Base-by-base conservation (phyloP, 441 rosid species). In the Syzygium malaccense region DNA sequence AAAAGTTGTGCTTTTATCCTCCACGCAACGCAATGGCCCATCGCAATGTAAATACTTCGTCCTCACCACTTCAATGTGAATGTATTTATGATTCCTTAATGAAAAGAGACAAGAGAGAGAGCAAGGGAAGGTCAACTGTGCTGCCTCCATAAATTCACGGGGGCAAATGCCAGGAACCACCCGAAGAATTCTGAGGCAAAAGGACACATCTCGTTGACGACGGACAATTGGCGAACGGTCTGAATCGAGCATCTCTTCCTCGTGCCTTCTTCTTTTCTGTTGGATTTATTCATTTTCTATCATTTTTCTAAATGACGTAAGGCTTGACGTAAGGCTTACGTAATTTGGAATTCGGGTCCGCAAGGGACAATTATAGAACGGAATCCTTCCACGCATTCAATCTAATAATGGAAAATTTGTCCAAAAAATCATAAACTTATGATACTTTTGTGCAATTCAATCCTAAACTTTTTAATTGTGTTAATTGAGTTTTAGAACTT, bases 371-470 rank as follows among this genome's bases (percentile, higher is more conserved):
- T 62, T 62, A n/a, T 28, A 14, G 18, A 17, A n/a, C 68, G 18
- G 5, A 62, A n/a, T n/a, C 18, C 68, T 62, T 62, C 19, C 18
- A 7, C 33, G 33, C 18, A 7, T 62, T 13, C 32, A 25, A 26
- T 58, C 30, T 60, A 1, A 7, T 45, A 1, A 7, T 1, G 48
- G 9, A 0, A 7, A 7, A 45, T 7, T 45, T 7, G 9, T 45
- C 7, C 48, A 7, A 45, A 45, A 45, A 45, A 8, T 7, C 48
- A 7, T 45, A 7, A 45, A 45, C 2, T 45, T 45, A 45, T n/a
- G n/a, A n/a, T n/a, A n/a, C n/a, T n/a, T n/a, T n/a, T n/a, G n/a
- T n/a, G n/a, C n/a, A 45, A 45, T 45, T 45, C 48, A 45, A 45
- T 45, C 48, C 0, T 45, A 45, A 45, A 45, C 10, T 7, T 7